Base-by-base conservation (phyloP, 23 red algal species). In the Agarophyton chilense region DNA sequence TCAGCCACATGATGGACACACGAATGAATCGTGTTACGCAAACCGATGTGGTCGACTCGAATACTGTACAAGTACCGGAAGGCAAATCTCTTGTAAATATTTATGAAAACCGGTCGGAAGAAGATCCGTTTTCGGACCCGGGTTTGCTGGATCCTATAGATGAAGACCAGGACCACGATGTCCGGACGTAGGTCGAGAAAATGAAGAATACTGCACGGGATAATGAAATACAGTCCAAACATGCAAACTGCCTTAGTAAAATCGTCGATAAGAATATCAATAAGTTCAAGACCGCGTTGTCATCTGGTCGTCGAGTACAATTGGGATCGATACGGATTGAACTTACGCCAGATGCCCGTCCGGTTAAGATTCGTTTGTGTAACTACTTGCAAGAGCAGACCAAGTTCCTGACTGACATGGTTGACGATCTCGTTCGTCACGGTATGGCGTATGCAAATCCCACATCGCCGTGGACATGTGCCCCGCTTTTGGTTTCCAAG, bases 401-500 rank as follows among this genome's bases (percentile, higher is more conserved):
- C 19, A 17, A 86, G 5, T 86, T 86, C 50, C 1, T 86, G 38
- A 43, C 38, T 12, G 38, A 38, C 16, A 71, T 86, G 13, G 58
- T 71, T 5, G 19, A 46, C 0, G 62, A 86, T 86, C 62, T 86
- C 1, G 81, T 86, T 12, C 61, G 57, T 26, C 81, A 86, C 57
- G 60, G 65, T 31, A 24, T 87, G 11, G 65, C 55, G 50, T 79
- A 79, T 25, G 13, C 53, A 31, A 79, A 90, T 46, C 72, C 72
- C n/a, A 67, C 36, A 34, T 90, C 86, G 10, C 12, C 11, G 24
- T 79, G 86, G 49, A 72, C 86, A 32, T 90, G 31, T 14, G 72
- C 57, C 11, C 86, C 86, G 14, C 53, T 90, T 39, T 29, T 90
- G 18, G 86, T 90, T 14, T 72, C 86, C 43, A 90, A 89, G 38